Evolutionary conservation across 768 basidiomycete species (phyloP), one percentile per base, ranked within the genome.

Genomic region (Candolleomyces efflorescens): DNA sequence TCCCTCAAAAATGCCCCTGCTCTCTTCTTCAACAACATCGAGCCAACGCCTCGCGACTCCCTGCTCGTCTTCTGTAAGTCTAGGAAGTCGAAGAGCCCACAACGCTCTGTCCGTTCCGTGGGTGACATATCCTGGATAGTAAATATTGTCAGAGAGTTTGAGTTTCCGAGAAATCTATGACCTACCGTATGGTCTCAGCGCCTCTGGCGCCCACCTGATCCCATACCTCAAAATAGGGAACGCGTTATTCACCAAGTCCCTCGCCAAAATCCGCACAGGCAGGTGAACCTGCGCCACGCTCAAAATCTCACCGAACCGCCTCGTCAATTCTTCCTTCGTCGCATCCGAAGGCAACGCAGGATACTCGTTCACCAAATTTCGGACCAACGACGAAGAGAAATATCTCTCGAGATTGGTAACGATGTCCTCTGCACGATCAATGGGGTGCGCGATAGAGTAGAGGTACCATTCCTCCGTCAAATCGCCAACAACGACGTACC

Each of bases 401-500:
- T 87, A 90, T 55, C 88, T 70, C 63, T 76, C 69, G 49, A 91
- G 63, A 62, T 87, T 88, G 9, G 75, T 73, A 24, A 78, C 65
- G 10, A 90, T 73, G 60, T 90, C 89, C 22, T 61, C 61, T 20
- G 75, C 69, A 9, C 73, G 69, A 11, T 66, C 53, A 49, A 89
- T 78, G 0, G 83, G 81, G 66, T 89, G 82, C 3, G 87, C 82
- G 62, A 90, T 84, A 13, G 86, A 81, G 62, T 90, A 90, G 52
- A 90, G 77, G 67, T 83, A 88, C 88, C 89, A 90, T 67, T 91
- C 89, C 62, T 90, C 87, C 15, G 73, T 76, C 51, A 89, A 75
- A 55, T 89, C 85, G 9, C 90, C 89, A n/a, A 86, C 70, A 51
- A 84, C 73, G 57, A 91, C 73, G 64, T 79, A 82, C 41, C 73